phyloP scores from a whole-genome alignment of 768 basidiomycete species.

The Megacollybia marginata region DNA sequence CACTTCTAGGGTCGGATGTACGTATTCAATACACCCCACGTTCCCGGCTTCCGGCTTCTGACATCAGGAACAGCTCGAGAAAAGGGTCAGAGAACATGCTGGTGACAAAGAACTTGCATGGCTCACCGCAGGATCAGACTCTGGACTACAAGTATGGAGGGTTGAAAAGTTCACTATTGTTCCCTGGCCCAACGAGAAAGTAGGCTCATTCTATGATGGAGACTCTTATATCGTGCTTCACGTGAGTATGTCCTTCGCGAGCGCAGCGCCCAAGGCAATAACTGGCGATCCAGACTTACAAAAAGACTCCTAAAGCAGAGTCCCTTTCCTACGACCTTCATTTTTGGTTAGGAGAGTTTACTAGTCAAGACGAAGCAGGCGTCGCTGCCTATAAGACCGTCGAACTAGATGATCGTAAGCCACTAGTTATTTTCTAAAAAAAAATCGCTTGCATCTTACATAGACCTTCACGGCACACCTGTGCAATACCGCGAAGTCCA shows the following conservation, averaged over 20 bases:
- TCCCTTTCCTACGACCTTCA: slow-evolving; percentile 51
- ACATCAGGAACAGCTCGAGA: slow-evolving; percentile 37
- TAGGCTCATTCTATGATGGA: slow-evolving; percentile 54
- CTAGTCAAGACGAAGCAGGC: slow-evolving; percentile 51
- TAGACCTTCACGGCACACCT: slow-evolving; percentile 48
- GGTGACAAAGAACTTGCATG: slow-evolving; percentile 46
- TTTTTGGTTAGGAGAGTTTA: slow-evolving; percentile 57
- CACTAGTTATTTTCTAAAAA: background rate
- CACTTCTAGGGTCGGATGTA: slow-evolving; percentile 56
- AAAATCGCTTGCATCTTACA: background rate
- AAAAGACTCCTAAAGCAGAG: slow-evolving; percentile 38
- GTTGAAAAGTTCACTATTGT: slow-evolving; percentile 50
- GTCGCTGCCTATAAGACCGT: slow-evolving; percentile 64
- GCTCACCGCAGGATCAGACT: slow-evolving; percentile 33
- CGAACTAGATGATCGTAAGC: slow-evolving; percentile 57
- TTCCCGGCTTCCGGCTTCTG: too few relatives aligned
- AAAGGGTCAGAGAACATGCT: slow-evolving; percentile 43
- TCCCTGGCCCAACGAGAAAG: slow-evolving; percentile 42
- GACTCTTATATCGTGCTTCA: slow-evolving; percentile 62
- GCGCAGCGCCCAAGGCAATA: background rate
- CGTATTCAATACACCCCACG: slow-evolving; percentile 11
- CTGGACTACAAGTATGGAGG: slow-evolving; percentile 50
- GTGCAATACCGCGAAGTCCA: slow-evolving; percentile 61
- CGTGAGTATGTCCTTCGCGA: slow-evolving; percentile 24
- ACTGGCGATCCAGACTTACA: slow-evolving; percentile 41